A percentile compares a stretch with the other conserved stretches of the same genome.
Conservation (phyloP, 1,284 basidiomycete species). For the Cutaneotrichosporon sp. region DNA sequence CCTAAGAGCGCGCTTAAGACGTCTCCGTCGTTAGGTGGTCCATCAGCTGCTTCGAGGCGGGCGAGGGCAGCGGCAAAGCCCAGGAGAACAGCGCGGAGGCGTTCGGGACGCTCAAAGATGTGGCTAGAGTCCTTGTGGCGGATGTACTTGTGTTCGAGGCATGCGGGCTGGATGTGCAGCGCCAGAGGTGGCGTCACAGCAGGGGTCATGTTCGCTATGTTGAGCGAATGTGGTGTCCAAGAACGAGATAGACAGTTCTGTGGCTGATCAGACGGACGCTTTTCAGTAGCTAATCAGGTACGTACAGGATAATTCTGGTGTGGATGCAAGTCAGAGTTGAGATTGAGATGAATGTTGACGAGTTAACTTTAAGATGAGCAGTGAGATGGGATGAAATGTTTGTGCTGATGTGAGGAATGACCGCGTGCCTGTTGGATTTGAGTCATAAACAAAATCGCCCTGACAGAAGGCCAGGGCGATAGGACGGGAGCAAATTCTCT, state of each 20-base stretch:
- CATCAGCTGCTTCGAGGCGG: conserved; percentile 60
- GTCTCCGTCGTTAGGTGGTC: conserved; percentile 17
- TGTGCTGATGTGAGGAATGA: neutral
- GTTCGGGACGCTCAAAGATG: conserved; percentile 84
- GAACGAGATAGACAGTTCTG: neutral
- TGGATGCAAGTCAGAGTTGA: neutral
- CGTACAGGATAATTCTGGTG: neutral
- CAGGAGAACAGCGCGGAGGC: conserved; percentile 74
- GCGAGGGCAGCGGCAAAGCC: conserved; percentile 76
- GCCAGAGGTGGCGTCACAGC: conserved; percentile 33
- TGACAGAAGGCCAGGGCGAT: neutral
- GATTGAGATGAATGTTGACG: neutral
- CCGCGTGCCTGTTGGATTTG: neutral
- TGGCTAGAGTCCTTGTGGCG: conserved; percentile 68
- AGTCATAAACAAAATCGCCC: neutral
- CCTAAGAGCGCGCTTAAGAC: conserved; percentile 40
- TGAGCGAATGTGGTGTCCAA: neutral
- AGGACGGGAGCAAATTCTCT: conserved; percentile 8
- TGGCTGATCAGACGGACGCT: neutral
- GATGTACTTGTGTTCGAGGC: conserved; percentile 67
- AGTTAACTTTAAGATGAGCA: neutral
- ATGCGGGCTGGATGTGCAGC: conserved; percentile 54
- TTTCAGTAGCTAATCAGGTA: neutral
- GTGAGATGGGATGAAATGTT: neutral
- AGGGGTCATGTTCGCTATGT: neutral